Percentiles rank a stretch among this genome's conserved stretches.
phyloP scores from a whole-genome alignment of 2,329 filamentous ascomycete genomes.

The Aspergillus japonicus region DNA sequence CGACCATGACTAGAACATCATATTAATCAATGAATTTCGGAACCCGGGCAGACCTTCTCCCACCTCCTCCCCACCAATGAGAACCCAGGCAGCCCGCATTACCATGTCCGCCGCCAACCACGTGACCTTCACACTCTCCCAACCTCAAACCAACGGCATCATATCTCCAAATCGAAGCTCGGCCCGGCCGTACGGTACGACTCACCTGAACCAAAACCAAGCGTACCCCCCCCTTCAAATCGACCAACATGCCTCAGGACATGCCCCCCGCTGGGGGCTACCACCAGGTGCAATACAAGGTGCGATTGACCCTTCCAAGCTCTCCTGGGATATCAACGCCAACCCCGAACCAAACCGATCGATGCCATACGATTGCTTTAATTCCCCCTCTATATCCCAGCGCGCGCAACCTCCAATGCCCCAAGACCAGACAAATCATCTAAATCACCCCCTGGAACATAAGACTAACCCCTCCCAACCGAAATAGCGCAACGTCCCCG shows the following conservation, averaged over 20 bases:
- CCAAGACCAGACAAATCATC: no score
- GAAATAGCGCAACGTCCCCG: conserved; percentile 80
- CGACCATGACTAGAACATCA: no score
- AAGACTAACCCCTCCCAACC: no score
- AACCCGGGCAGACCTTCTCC: not conserved
- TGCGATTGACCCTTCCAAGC: conserved; percentile 44
- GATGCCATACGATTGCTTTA: no score
- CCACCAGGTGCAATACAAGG: conserved; percentile 95
- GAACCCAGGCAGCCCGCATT: conserved; percentile 27
- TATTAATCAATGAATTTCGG: not conserved
- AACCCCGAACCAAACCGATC: not conserved
- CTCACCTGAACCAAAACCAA: conserved; percentile 18
- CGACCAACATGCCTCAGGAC: conserved; percentile 82
- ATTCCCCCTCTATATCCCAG: no score
- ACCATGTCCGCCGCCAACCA: conserved; percentile 27
- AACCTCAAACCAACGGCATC: conserved; percentile 16
- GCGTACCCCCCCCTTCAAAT: conserved; percentile 19
- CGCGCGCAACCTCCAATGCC: no score
- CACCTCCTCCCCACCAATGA: conserved; percentile 29
- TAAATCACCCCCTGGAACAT: no score
- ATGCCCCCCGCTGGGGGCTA: conserved; percentile 96
- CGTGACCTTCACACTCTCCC: conserved; percentile 27
- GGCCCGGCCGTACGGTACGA: not conserved
- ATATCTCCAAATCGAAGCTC: conserved; percentile 5
- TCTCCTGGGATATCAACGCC: not conserved